Evolutionary conservation across 805 yeast genomes (phyloP), one percentile per base, ranked within the genome.

Genomic region (Sugiyamaella floridensis): DNA sequence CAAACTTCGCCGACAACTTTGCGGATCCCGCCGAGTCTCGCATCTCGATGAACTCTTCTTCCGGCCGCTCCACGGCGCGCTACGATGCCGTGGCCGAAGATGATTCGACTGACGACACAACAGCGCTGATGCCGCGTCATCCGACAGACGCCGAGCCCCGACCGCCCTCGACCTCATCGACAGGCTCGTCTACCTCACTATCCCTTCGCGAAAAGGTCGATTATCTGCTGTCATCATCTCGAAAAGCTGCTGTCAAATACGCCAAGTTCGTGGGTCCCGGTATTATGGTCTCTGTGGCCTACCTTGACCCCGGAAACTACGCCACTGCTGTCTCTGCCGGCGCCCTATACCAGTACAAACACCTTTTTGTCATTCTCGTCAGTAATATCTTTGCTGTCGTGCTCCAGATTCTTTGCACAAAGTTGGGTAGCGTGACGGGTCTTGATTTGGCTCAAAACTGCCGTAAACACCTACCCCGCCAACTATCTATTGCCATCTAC

Each of bases 251-350:
- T 22, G 64, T 68, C 54, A 86, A 85, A 67, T 81, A 85, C 60
- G 65, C 78, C 49, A 74, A 76, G 48, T 89, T 89, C 65, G 73
- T 89, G 16, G 96, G 96, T 0, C 96, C 96, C 0, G 96, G 96
- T 0, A 75, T 89, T 42, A 77, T 89, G 80, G 89, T 89, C 20
- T 78, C 89, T 29, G 96, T 90, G 50, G 93, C 96, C 1, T 90
- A 89, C 63, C 86, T 89, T 76, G 97, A 89, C 65, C 96, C 97
- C 1, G 97, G 97, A 43, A 89, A 89, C 68, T 89, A 88, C 69
- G 81, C 95, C 44, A 86, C 96, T 0, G 89, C 93, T 14, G 95
- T 89, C 1, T 78, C 87, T 14, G 88, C 95, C 0, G 97, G 97
- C 49, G 90, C 96, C 2, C 76, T 81, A 51, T 86, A 82, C 62